Evolutionary conservation across 352 stramenopile genomes (phyloP).

Genomic region (Blastocystis sp.): DNA sequence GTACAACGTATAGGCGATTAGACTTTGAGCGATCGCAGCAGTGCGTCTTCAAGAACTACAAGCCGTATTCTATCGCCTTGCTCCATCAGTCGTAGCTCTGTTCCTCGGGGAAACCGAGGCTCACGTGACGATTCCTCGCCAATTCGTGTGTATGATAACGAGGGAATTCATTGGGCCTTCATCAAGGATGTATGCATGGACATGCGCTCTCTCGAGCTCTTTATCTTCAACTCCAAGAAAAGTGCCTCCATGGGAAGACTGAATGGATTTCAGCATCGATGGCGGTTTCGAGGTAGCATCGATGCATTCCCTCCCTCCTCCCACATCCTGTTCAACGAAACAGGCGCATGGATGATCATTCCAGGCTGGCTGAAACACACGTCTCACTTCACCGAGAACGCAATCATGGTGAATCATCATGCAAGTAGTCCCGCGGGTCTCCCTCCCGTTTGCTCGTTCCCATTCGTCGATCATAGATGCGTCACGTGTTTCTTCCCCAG

Average conservation of each 20-base stretch:
- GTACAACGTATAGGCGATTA: neutral
- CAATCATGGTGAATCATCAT: constrained; percentile 51
- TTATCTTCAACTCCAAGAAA: neutral
- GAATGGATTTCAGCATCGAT: constrained; percentile 35
- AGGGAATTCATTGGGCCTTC: constrained; percentile 31
- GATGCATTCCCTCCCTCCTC: neutral
- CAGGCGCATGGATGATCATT: constrained; percentile 55
- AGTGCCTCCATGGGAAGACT: neutral
- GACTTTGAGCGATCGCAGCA: neutral
- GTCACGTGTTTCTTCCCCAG: constrained; percentile 12
- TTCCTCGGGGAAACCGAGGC: neutral
- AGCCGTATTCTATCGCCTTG: neutral
- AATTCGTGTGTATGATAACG: neutral
- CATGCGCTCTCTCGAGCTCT: neutral
- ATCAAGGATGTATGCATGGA: neutral
- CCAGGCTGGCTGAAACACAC: constrained; percentile 45
- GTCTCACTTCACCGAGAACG: constrained; percentile 49
- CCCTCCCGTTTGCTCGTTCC: neutral
- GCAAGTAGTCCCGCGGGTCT: neutral
- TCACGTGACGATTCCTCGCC: neutral
- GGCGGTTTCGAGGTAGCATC: neutral
- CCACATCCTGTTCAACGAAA: neutral
- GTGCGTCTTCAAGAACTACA: constrained; percentile 32
- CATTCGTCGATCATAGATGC: constrained; percentile 3
- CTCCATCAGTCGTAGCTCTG: neutral